A percentile compares a stretch with the other conserved stretches of the same genome.
These are phyloP conservation scores for Echinosophora koreensis DNA, from an alignment of 306 rosid genomes.

Conservation along the genomic window DNA sequence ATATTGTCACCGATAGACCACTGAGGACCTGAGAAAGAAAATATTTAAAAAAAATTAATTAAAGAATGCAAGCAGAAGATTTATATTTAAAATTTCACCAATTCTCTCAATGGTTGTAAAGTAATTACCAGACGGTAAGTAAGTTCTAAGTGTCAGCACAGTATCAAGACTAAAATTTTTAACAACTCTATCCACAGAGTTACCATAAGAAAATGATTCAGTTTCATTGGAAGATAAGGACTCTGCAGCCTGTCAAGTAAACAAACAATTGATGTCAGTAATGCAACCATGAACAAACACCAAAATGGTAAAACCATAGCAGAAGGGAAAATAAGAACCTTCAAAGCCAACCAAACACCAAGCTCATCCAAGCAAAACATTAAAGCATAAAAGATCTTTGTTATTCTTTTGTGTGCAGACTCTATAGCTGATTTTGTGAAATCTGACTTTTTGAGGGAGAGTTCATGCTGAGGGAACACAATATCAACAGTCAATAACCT, in stretches of 20 bases:
- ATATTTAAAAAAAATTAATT: constrained; percentile 28
- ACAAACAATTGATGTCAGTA: constrained; percentile 28
- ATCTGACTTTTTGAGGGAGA: constrained; percentile 47
- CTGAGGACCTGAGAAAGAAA: constrained; percentile 56
- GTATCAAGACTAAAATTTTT: constrained; percentile 59
- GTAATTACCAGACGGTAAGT: constrained; percentile 62
- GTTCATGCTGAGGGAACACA: constrained; percentile 63
- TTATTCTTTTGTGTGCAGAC: constrained; percentile 56
- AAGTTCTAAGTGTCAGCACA: constrained; percentile 40
- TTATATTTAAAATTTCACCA: constrained; percentile 9
- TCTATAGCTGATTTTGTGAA: constrained; percentile 50
- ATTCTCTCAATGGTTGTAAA: constrained; percentile 36
- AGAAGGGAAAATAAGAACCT: constrained; percentile 57
- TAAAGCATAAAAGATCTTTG: constrained; percentile 52
- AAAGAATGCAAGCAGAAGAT: constrained; percentile 20
- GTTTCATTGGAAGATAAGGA: constrained; percentile 51
- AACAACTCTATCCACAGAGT: constrained; percentile 60
- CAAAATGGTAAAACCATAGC: constrained; percentile 29
- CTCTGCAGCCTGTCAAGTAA: constrained; percentile 73
- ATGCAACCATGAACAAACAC: constrained; percentile 38
- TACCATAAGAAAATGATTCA: constrained; percentile 58
- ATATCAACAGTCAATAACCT: constrained; percentile 47
- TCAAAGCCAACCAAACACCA: constrained; percentile 78
- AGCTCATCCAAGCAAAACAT: constrained; percentile 75
- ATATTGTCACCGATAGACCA: constrained; percentile 63